Evolutionary conservation across 352 stramenopile genomes (phyloP), one percentile per base, ranked within the genome.

Genomic region (Globisporangium recalcitrans): DNA sequence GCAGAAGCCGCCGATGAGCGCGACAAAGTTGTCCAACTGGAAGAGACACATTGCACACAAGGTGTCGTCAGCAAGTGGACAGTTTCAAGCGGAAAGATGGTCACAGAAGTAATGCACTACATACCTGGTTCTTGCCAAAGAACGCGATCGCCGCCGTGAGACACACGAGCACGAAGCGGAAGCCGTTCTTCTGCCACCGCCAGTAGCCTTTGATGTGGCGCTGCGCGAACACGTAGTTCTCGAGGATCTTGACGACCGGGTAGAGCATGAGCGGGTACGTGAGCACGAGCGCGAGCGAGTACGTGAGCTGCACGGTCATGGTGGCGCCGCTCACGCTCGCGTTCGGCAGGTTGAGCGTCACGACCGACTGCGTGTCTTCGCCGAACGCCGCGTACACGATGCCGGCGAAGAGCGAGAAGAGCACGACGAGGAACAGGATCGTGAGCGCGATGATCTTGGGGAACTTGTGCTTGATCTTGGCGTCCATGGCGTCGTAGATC

Each of bases 251-350:
- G 11, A 89, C 73, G 40, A 85, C 80, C 8, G 80, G 80, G 62
- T 87, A 89, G 26, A 89, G 57, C 77, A 89, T 87, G 26, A 89
- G 72, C 21, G 80, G 80, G 63, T 89, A 89, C 66, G 80, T 87
- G 53, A 89, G 71, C 62, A 89, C 71, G 10, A 87, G 76, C 42
- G 80, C 80, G 22, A 89, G 58, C 44, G 80, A 87, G 61, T 87
- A 89, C 47, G 77, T 84, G 26, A 82, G 32, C 64, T 89, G 80
- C 29, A 89, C 80, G 4, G 75, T 72, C 69, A 89, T 83, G 44
- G 80, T 87, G 26, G 75, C 75, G 26, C 74, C 36, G 34, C 77
- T 87, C 55, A 70, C 67, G 49, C 77, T 70, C 34, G 80, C 74
- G 29, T 69, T 85, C 26, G 80, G 75, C 7, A 87, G 38, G 57